phyloP scores from a whole-genome alignment of 768 basidiomycete genomes.

The Phallus indusiatus region DNA sequence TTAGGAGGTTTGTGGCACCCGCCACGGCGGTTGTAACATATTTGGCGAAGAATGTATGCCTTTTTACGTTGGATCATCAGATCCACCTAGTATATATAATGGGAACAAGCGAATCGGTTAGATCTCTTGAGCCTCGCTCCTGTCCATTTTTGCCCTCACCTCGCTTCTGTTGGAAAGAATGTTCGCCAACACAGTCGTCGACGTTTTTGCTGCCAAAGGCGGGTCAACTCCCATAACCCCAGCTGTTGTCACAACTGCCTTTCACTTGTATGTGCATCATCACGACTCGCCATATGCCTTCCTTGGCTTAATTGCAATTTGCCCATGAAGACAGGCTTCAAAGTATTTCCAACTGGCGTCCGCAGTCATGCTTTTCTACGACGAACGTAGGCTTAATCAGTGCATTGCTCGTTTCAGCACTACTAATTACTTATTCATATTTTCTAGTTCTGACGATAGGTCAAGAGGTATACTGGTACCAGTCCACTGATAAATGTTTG shows the following conservation, averaged over 20 bases:
- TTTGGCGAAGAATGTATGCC: neutral
- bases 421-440: neutral
- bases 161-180: neutral
- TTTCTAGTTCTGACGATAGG: neutral
- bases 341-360: slow-evolving; percentile 2
- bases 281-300: neutral
- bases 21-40: neutral
- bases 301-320: neutral
- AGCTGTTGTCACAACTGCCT: neutral
- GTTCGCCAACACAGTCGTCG: neutral
- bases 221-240: neutral
- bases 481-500: neutral
- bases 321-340: neutral
- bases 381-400: neutral
- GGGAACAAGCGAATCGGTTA: neutral
- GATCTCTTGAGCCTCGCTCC: neutral
- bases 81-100: neutral
- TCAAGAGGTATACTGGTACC: neutral
- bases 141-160: neutral
- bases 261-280: neutral
- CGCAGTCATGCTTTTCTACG: slow-evolving; percentile 1
- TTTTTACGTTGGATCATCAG: neutral
- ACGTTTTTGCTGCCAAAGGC: neutral
- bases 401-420: neutral
- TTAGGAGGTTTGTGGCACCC: neutral